phyloP scores from a whole-genome alignment of 2,329 filamentous ascomycete species.

The Emmonsiellopsis sp. region DNA sequence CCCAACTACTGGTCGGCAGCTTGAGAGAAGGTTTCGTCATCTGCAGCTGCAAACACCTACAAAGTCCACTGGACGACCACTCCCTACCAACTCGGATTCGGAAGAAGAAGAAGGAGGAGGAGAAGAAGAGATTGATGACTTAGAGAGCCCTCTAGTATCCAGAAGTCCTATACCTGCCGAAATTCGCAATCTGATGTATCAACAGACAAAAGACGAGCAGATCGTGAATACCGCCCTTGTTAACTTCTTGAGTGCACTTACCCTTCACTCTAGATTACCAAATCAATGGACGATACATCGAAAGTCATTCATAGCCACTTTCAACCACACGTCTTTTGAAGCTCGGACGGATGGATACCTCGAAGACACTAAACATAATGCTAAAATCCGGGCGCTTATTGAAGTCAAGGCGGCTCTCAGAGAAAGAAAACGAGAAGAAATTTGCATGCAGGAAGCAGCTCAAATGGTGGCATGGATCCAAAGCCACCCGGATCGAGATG shows the following conservation, averaged over 20 bases:
- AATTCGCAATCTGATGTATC: conserved; percentile 6
- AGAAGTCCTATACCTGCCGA: conserved; percentile 7
- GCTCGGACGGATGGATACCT: conserved; percentile 15
- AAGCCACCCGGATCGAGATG: neutral
- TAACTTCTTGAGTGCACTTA: conserved; percentile 13
- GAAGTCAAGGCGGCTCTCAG: conserved; percentile 1
- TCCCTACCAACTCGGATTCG: neutral
- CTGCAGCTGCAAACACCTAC: conserved; percentile 4
- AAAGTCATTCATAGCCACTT: conserved; percentile 10
- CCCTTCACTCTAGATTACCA: conserved; percentile 5
- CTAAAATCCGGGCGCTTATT: conserved; percentile 1
- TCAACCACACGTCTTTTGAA: conserved; percentile 8
- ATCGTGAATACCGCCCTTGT: conserved; percentile 15
- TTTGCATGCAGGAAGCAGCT: conserved; percentile 13
- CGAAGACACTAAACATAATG: conserved; percentile 5
- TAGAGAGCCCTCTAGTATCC: conserved; percentile 1
- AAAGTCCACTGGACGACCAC: conserved; percentile 2
- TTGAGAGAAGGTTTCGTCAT: neutral
- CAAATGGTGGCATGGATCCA: conserved; percentile 13
- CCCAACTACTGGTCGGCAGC: conserved; percentile 3
- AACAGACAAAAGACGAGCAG: conserved; percentile 13
- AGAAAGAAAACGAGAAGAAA: neutral
- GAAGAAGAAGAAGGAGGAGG: too few relatives aligned
- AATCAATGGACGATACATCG: conserved; percentile 9
- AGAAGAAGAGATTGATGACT: neutral